phyloP scores from a whole-genome alignment of 805 yeast species.

The Saccharomycopsis fibuligera region DNA sequence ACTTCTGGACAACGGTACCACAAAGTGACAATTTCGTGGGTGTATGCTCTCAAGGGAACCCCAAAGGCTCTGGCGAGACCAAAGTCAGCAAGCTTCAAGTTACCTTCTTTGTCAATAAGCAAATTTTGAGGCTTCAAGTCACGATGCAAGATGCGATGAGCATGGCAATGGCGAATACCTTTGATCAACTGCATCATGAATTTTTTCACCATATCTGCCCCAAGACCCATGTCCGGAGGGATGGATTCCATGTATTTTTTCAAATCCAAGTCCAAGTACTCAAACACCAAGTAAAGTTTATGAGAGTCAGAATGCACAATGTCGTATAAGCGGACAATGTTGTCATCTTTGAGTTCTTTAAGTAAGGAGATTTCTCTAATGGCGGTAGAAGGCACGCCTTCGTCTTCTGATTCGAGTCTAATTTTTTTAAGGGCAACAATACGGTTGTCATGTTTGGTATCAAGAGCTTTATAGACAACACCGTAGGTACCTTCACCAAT shows the following conservation, averaged over 20 bases:
- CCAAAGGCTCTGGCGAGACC: constrained; percentile 97
- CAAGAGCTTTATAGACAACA: constrained; percentile 94
- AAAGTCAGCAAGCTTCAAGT: constrained; percentile 83
- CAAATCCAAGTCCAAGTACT: constrained; percentile 87
- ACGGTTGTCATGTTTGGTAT: constrained; percentile 82
- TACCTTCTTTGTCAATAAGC: constrained; percentile 92
- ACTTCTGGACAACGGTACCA: constrained; percentile 99
- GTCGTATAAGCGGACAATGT: constrained; percentile 85
- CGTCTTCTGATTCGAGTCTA: constrained; percentile 92
- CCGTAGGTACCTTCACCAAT: constrained; percentile 99
- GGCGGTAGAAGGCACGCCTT: constrained; percentile 98
- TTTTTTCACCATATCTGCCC: constrained; percentile 81
- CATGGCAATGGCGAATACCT: constrained; percentile 90
- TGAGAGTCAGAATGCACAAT: constrained; percentile 93
- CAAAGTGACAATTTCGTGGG: constrained; percentile 95
- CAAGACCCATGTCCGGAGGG: constrained; percentile 86
- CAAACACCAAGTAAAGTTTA: constrained; percentile 88
- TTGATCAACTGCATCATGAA: constrained; percentile 88
- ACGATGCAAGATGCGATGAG: constrained; percentile 89
- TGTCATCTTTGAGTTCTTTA: constrained; percentile 90
- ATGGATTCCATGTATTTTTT: constrained; percentile 95
- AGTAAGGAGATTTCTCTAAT: constrained; percentile 91
- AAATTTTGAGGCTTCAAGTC: constrained; percentile 96
- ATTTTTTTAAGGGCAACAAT: constrained; percentile 94
- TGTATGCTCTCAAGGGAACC: constrained; percentile 91